phyloP scores from a whole-genome alignment of 257 asterid species.

The Paraleonurus japonicus region DNA sequence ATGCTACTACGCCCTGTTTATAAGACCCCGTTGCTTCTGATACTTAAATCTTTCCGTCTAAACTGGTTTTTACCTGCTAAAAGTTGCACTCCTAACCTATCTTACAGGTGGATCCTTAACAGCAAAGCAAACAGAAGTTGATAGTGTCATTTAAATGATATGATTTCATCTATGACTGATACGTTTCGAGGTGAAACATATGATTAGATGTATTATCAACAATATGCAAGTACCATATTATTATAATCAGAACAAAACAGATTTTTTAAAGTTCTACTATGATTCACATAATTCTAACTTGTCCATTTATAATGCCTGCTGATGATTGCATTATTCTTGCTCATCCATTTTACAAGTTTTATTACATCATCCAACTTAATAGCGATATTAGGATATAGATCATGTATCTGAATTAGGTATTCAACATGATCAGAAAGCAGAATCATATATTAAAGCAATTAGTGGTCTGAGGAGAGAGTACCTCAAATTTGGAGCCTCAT shows the following conservation, averaged over 20 bases:
- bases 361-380: background rate
- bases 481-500: conserved; percentile 66
- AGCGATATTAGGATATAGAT: too few species aligned
- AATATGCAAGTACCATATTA: background rate
- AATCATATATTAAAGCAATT: background rate
- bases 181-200: background rate
- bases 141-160: too few species aligned
- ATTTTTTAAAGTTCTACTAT: background rate
- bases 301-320: too few species aligned
- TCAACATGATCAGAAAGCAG: background rate
- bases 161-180: too few species aligned
- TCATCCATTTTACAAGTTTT: too few species aligned
- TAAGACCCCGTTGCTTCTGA: background rate
- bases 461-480: conserved; percentile 16
- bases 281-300: background rate
- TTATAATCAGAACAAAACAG: too few species aligned
- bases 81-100: too few species aligned
- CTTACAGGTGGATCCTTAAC: background rate
- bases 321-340: too few species aligned
- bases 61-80: too few species aligned
- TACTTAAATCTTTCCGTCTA: background rate
- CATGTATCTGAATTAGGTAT: background rate
- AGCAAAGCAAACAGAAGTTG: too few species aligned
- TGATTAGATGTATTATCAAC: background rate
- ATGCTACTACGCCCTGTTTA: background rate